Conservation (phyloP, 2,329 filamentous ascomycete species). For the Alternaria sp. region DNA sequence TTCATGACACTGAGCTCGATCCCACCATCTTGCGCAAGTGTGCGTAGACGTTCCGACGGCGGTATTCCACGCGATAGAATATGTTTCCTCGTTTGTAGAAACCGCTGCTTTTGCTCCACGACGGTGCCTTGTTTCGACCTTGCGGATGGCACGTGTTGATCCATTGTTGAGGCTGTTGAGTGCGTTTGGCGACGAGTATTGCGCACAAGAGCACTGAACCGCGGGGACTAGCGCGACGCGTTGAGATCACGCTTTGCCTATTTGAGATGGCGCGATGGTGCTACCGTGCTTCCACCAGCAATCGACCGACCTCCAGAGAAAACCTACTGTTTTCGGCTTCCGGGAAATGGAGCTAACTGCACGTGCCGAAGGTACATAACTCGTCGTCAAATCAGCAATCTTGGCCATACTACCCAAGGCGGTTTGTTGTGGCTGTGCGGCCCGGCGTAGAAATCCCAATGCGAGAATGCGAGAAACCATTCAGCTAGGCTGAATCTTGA, state of each 20-base stretch:
- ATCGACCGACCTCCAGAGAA: neutral
- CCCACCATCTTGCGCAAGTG: constrained; percentile 58
- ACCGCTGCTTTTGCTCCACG: constrained; percentile 69
- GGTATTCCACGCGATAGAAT: constrained; percentile 68
- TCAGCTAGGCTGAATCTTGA: constrained; percentile 15
- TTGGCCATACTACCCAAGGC: neutral
- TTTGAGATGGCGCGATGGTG: neutral
- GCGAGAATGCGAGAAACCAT: constrained; percentile 27
- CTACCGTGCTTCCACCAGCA: neutral
- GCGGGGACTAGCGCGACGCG: constrained; percentile 18
- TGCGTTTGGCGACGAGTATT: neutral
- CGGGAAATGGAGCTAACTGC: neutral
- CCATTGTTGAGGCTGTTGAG: constrained; percentile 9
- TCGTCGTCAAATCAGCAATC: neutral
- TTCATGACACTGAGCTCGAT: constrained; percentile 59
- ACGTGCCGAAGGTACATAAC: neutral
- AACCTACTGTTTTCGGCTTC: neutral
- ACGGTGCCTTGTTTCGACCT: constrained; percentile 53
- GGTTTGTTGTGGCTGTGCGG: constrained; percentile 16
- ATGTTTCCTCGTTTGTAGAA: constrained; percentile 70
- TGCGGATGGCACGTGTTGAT: constrained; percentile 9
- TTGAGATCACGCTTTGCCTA: neutral
- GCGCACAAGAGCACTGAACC: neutral
- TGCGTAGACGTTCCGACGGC: constrained; percentile 64
- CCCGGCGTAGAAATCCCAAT: constrained; percentile 15